Base-by-base conservation (phyloP, 345 rosid species). In the Excoecaria agallocha region DNA sequence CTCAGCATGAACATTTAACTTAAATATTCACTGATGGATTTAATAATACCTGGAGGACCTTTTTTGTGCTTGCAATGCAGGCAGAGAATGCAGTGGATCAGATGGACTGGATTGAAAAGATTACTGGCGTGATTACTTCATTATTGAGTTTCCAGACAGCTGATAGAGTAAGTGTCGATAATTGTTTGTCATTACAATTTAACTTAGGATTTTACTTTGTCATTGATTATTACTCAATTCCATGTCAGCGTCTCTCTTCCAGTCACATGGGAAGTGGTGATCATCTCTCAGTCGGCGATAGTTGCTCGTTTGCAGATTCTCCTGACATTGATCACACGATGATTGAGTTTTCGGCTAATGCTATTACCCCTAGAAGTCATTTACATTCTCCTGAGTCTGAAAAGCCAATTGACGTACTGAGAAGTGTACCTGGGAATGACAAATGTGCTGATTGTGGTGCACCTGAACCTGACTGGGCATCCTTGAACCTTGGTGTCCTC, bases 401-500 rank as follows among this genome's bases (percentile, higher is more conserved):
- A 76, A 91, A 85, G 80, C 92, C 93, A 45, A 86, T 87, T 78
- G 88, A 86, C 79, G 46, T 86, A 62, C 76, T 89, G 79, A 85
- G 86, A 71, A 88, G 82, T 71, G 92, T 89, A 8, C 71, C 82
- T 16, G 96, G 96, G 55, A 91, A 89, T 76, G 89, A 86, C 71
- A 84, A 77, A 78, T 91, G 96, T 79, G 96, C 92, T 62, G 96
- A 91, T 70, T 91, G 96, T 75, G 85, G 91, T 69, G 89, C 89
- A 71, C 85, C 90, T 59, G 96, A 88, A 74, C 96, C 96, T 49
- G 96, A 91, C 68, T 91, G 93, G 93, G 96, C 96, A 70, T 91
- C 96, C 73, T 79, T 91, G 71, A 91, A 91, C 78, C 89, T 91
- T 3, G 93, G 93, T 75, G 74, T 89, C 60, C 92, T 91, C 76